These are phyloP conservation scores for Podospora appendiculata DNA, from an alignment of 495 filamentous ascomycete species.

Conservation along the genomic window DNA sequence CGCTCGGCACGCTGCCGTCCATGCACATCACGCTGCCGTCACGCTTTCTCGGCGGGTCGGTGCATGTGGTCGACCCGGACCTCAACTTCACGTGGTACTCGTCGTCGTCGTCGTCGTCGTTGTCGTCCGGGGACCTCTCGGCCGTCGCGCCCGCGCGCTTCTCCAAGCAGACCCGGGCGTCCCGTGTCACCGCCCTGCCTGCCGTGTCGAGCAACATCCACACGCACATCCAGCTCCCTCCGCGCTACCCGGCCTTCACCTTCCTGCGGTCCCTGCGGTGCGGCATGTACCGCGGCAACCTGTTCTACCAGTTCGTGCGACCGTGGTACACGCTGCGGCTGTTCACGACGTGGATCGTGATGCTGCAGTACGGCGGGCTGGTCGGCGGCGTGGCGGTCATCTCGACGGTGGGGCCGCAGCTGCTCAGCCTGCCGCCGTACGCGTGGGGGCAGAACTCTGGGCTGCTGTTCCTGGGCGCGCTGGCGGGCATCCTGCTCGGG, in stretches of 20 bases:
- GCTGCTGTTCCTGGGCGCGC: conserved; percentile 17
- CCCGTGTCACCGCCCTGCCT: not conserved
- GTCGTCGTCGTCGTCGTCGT: conserved; percentile 12
- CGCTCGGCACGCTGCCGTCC: conserved; percentile 14
- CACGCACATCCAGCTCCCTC: not conserved
- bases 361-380: conserved; percentile 21
- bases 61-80: not conserved
- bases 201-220: not conserved
- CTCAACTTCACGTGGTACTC: conserved; percentile 11
- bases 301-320: conserved; percentile 14
- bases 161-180: conserved; percentile 6
- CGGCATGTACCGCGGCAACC: conserved; percentile 9
- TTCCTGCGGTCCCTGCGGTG: conserved; percentile 12
- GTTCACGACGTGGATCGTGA: conserved; percentile 17
- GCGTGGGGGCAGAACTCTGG: conserved; percentile 17
- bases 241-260: conserved; percentile 10
- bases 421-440: conserved; percentile 16
- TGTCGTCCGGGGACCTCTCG: conserved; percentile 3
- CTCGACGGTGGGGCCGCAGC: conserved; percentile 18
- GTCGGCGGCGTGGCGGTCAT: conserved; percentile 19
- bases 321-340: conserved; percentile 20
- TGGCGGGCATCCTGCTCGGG: conserved; percentile 18
- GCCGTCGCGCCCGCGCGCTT: not conserved
- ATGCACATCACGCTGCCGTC: conserved; percentile 20
- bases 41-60: conserved; percentile 9